Conservation (phyloP, 352 stramenopile genomes). For the Phytophthora idaei region DNA sequence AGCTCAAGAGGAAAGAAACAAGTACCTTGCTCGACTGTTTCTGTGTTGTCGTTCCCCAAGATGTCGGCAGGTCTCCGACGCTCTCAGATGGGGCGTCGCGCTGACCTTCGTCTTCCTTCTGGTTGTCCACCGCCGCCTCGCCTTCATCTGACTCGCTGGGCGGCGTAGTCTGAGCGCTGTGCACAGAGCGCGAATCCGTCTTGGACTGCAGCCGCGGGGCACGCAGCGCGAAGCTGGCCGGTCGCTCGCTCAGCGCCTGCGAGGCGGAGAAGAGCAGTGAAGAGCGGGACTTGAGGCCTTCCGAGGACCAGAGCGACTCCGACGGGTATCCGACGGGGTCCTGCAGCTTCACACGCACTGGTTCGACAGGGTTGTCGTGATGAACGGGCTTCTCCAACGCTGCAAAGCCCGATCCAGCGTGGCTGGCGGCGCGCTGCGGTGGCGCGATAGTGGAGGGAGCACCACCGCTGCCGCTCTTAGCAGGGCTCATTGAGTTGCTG, state of each 20-base stretch:
- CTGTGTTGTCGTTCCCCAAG: slow-evolving; percentile 22
- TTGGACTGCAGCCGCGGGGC: slow-evolving; percentile 30
- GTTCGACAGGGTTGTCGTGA: slow-evolving; percentile 52
- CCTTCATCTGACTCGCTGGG: slow-evolving; percentile 34
- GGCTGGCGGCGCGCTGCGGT: slow-evolving; percentile 16
- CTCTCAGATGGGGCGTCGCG: slow-evolving; percentile 24
- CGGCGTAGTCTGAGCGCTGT: slow-evolving; percentile 30
- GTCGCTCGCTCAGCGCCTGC: slow-evolving; percentile 30
- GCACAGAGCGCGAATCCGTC: slow-evolving; percentile 29
- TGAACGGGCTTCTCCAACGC: slow-evolving; percentile 46
- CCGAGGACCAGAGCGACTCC: slow-evolving; percentile 64
- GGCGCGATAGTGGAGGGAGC: slow-evolving; percentile 5
- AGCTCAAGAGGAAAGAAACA: slow-evolving; percentile 3
- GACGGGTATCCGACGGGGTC: slow-evolving; percentile 46
- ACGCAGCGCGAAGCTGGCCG: slow-evolving; percentile 32
- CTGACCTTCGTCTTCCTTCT: slow-evolving; percentile 38
- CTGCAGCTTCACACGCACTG: slow-evolving; percentile 63
- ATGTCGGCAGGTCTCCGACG: slow-evolving; percentile 8
- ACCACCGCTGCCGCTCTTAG: slow-evolving; percentile 33
- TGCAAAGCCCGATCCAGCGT: slow-evolving; percentile 10
- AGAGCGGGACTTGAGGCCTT: slow-evolving; percentile 51
- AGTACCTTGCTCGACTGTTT: slow-evolving; percentile 33
- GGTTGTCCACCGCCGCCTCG: slow-evolving; percentile 42
- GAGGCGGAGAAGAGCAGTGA: slow-evolving; percentile 58
- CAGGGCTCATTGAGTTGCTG: slow-evolving; percentile 50